A percentile compares a stretch with the other conserved stretches of the same genome.
Conservation (phyloP, 495 filamentous ascomycete species). For the Thozetella sp. region DNA sequence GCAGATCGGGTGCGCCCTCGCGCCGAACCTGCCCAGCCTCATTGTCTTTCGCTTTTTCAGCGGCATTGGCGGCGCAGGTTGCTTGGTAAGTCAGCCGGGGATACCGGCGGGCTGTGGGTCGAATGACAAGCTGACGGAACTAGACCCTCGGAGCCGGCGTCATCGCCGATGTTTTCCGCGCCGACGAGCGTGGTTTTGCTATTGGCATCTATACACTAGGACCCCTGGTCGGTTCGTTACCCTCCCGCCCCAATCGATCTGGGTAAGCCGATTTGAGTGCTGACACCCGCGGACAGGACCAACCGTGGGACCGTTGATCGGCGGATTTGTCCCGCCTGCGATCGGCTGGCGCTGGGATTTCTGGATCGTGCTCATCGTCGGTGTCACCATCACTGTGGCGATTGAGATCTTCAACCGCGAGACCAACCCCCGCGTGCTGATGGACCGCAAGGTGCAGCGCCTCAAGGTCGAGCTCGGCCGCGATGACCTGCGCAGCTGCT, state of each 20-base stretch:
- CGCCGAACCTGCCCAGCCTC: slow-evolving; percentile 56
- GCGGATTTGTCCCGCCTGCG: slow-evolving; percentile 54
- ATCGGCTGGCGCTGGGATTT: slow-evolving; percentile 64
- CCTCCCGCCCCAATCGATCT: not conserved
- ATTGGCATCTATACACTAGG: slow-evolving; percentile 52
- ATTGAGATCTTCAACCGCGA: slow-evolving; percentile 55
- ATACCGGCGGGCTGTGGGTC: not conserved
- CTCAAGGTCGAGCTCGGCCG: slow-evolving; percentile 36
- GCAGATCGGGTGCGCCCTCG: slow-evolving; percentile 70
- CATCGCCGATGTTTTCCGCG: slow-evolving; percentile 58
- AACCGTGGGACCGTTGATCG: slow-evolving; percentile 52
- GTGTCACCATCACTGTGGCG: slow-evolving; percentile 33
- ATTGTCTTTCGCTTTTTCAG: slow-evolving; percentile 67
- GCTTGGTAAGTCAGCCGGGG: slow-evolving; percentile 17
- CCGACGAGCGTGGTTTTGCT: slow-evolving; percentile 57
- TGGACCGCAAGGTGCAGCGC: slow-evolving; percentile 48
- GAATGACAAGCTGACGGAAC: slow-evolving; percentile 2
- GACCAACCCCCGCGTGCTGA: slow-evolving; percentile 54
- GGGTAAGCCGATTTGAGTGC: slow-evolving; percentile 20
- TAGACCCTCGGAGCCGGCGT: slow-evolving; percentile 54
- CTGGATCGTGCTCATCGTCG: slow-evolving; percentile 58
- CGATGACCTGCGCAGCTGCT: slow-evolving; percentile 34
- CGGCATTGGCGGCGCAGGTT: slow-evolving; percentile 42
- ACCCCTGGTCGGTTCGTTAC: slow-evolving; percentile 42
- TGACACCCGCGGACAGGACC: slow-evolving; percentile 56